Evolutionary conservation across 129 eudicot species (phyloP), one percentile per base, ranked within the genome.

Genomic region (Flaveria trinervia): DNA sequence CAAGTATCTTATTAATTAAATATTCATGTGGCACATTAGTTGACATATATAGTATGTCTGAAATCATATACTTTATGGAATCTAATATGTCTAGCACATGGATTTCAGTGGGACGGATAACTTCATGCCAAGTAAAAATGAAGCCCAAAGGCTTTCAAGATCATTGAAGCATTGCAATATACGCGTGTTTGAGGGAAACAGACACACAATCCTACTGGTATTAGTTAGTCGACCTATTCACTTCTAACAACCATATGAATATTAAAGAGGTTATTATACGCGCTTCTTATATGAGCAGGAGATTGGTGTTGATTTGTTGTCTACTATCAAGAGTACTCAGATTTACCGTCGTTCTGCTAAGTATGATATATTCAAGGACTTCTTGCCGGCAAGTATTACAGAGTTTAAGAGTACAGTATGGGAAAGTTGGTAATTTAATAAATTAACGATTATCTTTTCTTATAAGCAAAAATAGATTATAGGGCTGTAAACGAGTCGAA

Each of bases 151-250:
- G 77, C 97, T 94, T 82, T 79, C 76, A 60, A 79, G 83, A 25
- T 69, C 70, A 16, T 70, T 91, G 70, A 71, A 74, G 59, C 88
- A 86, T 78, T 94, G 99, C 83, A 85, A 76, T 51, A 28, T 86
- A 30, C 84, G 92, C 4, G 72, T 66, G 57, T 91, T 87, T 78
- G 86, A 88, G 83, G 92, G 85, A 73, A 87, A 85, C 44, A 93
- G 90, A 54, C 99, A 94, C 68, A 85, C 88, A 70, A 84, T 94
- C 73, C 71, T 94, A 80, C 68, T 94, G 96, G 99, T 94, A 84
- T 33, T 79, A 74, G 39, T 10, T 30, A 7, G 16, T 18, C 2
- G 61, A 65, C 11, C n/a, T 76, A 23, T 1, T 45, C 11, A 41
- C 12, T 10, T 13, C 49, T 44, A 20, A 72, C 12, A 73, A 73